Evolutionary conservation across 2,329 filamentous ascomycete genomes (phyloP).

Genomic region (Talaromyces sp.): DNA sequence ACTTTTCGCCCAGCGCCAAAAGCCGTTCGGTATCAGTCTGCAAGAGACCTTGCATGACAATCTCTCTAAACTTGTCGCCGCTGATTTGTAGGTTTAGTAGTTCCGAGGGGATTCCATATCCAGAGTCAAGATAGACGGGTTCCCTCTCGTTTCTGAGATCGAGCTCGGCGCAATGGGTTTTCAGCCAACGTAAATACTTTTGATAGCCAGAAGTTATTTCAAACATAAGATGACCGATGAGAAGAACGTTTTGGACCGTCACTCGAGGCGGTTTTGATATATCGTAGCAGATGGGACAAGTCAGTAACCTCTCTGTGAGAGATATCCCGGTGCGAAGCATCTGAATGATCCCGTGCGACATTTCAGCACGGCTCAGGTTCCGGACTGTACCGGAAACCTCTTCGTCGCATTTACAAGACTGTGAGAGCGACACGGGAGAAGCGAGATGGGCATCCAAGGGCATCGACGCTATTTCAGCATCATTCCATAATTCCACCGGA

Average conservation of each 20-base stretch:
- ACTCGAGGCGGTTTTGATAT: slow-evolving; percentile 22
- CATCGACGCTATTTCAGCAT: not conserved
- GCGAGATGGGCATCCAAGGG: slow-evolving; percentile 7
- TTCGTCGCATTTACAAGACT: slow-evolving; percentile 20
- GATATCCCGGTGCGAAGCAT: slow-evolving; percentile 14
- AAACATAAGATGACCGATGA: slow-evolving; percentile 22
- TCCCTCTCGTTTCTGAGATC: slow-evolving; percentile 11
- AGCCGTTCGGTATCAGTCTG: slow-evolving; percentile 16
- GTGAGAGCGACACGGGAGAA: slow-evolving; percentile 14
- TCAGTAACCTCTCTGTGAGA: slow-evolving; percentile 17
- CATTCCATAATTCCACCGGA: slow-evolving; percentile 11
- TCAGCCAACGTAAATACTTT: slow-evolving; percentile 21
- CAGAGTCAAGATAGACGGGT: slow-evolving; percentile 3
- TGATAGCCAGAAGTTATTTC: slow-evolving; percentile 22
- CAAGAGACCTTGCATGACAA: slow-evolving; percentile 7
- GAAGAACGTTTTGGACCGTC: slow-evolving; percentile 24
- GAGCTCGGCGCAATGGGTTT: slow-evolving; percentile 15
- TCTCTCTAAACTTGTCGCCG: slow-evolving; percentile 1
- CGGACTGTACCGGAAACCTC: slow-evolving; percentile 14
- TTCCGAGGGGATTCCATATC: not conserved
- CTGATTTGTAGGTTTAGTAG: slow-evolving; percentile 2
- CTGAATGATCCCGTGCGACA: slow-evolving; percentile 16
- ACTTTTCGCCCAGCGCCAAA: slow-evolving; percentile 14
- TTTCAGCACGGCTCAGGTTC: slow-evolving; percentile 13
- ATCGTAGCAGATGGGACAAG: slow-evolving; percentile 23